Evolutionary conservation across 2,329 filamentous ascomycete species (phyloP).

Genomic region (Leptographium lundbergii): DNA sequence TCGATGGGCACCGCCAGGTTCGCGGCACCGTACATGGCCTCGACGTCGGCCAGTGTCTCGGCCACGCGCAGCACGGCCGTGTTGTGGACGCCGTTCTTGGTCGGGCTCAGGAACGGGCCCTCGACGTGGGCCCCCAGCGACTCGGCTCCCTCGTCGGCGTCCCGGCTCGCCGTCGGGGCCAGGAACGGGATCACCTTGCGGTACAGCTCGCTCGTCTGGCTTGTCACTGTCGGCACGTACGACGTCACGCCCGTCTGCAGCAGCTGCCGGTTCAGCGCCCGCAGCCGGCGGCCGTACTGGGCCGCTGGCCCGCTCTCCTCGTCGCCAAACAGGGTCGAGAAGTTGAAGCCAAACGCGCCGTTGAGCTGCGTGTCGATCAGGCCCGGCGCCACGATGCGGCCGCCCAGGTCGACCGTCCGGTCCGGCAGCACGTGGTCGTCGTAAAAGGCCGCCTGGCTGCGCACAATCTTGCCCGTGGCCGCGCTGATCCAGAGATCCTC

Average conservation of each 20-base stretch:
- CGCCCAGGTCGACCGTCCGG: conserved; percentile 63
- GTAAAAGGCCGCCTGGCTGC: conserved; percentile 55
- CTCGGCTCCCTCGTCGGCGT: conserved; percentile 63
- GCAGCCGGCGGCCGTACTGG: conserved; percentile 61
- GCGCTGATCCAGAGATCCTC: conserved; percentile 87
- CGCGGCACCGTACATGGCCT: conserved; percentile 56
- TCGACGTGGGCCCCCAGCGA: conserved; percentile 85
- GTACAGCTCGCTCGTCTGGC: conserved; percentile 70
- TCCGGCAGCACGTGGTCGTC: conserved; percentile 58
- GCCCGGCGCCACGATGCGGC: conserved; percentile 73
- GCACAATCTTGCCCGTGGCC: conserved; percentile 66
- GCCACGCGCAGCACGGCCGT: conserved; percentile 55
- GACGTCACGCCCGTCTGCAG: conserved; percentile 75
- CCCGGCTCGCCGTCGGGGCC: conserved; percentile 51
- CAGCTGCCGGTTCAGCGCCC: conserved; percentile 56
- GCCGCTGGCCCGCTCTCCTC: conserved; percentile 24
- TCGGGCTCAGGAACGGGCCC: conserved; percentile 73
- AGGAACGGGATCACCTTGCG: conserved; percentile 67
- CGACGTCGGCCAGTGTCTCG: conserved; percentile 50
- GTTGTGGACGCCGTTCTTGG: conserved; percentile 81
- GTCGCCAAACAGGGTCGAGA: conserved; percentile 63
- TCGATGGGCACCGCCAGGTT: conserved; percentile 38
- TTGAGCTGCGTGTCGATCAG: conserved; percentile 90
- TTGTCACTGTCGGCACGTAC: conserved; percentile 76
- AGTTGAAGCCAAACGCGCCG: conserved; percentile 86